Percentiles rank a stretch among this genome's conserved stretches.
These are phyloP conservation scores for Eucalyptus erythrocorys DNA, from an alignment of 345 rosid species.

Conservation along the genomic window DNA sequence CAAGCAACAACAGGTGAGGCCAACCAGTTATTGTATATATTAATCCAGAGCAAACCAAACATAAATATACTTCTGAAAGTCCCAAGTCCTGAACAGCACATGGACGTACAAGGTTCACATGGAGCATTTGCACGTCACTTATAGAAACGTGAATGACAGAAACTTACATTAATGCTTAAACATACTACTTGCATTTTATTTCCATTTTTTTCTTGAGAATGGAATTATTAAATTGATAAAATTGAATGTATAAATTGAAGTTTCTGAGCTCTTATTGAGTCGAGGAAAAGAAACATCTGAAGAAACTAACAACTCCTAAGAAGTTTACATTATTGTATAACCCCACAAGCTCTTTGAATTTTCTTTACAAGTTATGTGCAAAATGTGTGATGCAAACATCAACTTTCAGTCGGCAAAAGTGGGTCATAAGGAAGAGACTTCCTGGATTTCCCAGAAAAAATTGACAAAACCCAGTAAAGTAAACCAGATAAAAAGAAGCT, in stretches of 20 bases:
- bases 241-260: not conserved
- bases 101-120: not conserved
- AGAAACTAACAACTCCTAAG: not conserved
- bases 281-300: not conserved
- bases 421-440: slow-evolving; percentile 7
- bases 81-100: not conserved
- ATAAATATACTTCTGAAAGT: not conserved
- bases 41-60: not conserved
- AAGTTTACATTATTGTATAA: not conserved
- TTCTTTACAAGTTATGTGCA: not conserved
- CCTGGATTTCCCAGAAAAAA: slow-evolving; percentile 17
- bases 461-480: slow-evolving; percentile 40
- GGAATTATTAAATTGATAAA: not conserved
- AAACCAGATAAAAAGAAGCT: slow-evolving; percentile 63
- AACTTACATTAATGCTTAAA: not conserved
- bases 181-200: not conserved
- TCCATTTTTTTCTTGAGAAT: not conserved
- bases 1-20: not conserved
- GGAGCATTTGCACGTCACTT: not conserved
- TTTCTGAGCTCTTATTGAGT: not conserved
- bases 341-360: not conserved
- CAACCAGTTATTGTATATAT: not conserved
- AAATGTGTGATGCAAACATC: not conserved
- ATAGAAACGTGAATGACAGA: not conserved
- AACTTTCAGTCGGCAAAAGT: not conserved